Conservation (phyloP, 164 flowering plant genomes). For the Brasenia schreberi region DNA sequence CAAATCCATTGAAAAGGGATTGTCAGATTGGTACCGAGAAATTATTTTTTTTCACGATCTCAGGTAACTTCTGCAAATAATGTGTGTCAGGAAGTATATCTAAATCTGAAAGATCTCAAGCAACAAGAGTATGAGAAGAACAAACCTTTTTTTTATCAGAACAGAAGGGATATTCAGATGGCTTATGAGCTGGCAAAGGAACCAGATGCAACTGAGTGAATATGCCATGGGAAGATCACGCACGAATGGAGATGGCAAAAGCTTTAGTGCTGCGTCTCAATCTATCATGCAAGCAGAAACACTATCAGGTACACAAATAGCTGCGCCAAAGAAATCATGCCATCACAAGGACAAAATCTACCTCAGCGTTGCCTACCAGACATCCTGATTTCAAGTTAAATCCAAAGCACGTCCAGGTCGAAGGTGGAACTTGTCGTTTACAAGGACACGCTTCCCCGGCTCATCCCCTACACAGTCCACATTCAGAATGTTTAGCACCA, state of each 20-base stretch:
- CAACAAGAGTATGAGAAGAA: too few relatives aligned
- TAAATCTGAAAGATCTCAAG: too few relatives aligned
- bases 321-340: constrained; percentile 70
- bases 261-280: constrained; percentile 7
- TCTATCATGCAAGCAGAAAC: constrained; percentile 31
- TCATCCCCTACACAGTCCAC: constrained; percentile 31
- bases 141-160: too few relatives aligned
- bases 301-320: constrained; percentile 18
- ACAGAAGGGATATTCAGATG: too few relatives aligned
- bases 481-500: constrained; percentile 6
- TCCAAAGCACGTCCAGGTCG: constrained; percentile 22
- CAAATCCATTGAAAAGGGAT: too few relatives aligned
- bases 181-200: too few relatives aligned
- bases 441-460: constrained; percentile 22
- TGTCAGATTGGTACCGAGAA: too few relatives aligned
- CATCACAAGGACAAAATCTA: constrained; percentile 62
- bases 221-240: constrained; percentile 21
- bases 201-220: constrained; percentile 19
- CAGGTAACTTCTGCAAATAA: too few relatives aligned
- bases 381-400: neutral
- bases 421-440: constrained; percentile 20
- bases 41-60: too few relatives aligned
- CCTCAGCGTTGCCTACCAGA: constrained; percentile 21
- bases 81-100: too few relatives aligned
- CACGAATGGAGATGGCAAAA: constrained; percentile 39